Base-by-base conservation (phyloP, 1,284 basidiomycete species). In the Malassezia vespertilionis region DNA sequence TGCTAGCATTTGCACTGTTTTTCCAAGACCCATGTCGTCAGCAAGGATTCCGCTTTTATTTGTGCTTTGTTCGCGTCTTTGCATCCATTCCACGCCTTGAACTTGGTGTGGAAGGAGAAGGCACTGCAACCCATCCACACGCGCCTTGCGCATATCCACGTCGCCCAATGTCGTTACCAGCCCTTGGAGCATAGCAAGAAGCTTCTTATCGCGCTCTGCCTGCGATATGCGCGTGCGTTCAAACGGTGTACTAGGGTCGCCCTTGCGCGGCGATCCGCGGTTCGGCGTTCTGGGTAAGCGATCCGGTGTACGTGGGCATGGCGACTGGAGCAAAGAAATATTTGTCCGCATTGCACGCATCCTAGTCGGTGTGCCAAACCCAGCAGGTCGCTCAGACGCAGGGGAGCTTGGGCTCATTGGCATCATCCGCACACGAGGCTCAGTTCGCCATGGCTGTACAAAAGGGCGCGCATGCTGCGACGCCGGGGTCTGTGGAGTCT, bases 21-120 rank as follows among this genome's bases (percentile, higher is more conserved):
- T 58, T 2, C 53, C 40, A 5, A 50, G 34, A 44, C 85, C 82
- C 82, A 87, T 88, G 33, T 51, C 48, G 26, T 51, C 88, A 0
- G 89, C 88, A 9, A 93, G 74, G 60, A 93, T 91, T 0, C 90
- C 89, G 1, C 89, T 89, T 22, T 70, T 75, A 58, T 82, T 80
- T 6, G 43, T 51, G 79, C 80, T 82, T 5, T 76, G 74, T 71
- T 95, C 90, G 15, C 89, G 77, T 26, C 82, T 79, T 24, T 76
- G 76, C 86, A 96, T 90, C 88, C 89, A 96, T 26, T 74, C 73
- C 2, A 86, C 78, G 17, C 86, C 86, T 40, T 82, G 74, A 11
- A 91, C 76, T 63, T 96, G 89, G 72, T 95, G 89, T 1, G 86
- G 83, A 58, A 91, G 75, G 21, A 95, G 75, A 34, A 65, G 75